phyloP scores from a whole-genome alignment of 169 alveolate species.

The Cryptosporidium sp. region DNA sequence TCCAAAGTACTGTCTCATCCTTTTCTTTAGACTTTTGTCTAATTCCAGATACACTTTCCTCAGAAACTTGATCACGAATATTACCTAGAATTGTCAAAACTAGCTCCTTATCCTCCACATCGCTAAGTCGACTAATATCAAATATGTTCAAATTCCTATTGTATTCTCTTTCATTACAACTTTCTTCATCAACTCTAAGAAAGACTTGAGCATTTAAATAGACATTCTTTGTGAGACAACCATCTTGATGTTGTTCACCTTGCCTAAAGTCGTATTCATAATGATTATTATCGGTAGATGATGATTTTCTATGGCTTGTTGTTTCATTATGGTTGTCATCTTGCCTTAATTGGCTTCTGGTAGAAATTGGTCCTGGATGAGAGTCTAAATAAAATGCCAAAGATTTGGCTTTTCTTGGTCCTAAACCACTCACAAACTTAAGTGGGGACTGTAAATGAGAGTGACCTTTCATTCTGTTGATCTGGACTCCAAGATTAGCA shows the following conservation, averaged over 20 bases:
- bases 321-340: not conserved
- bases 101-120: slow-evolving; percentile 37
- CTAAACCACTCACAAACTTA: slow-evolving; percentile 86
- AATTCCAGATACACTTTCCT: slow-evolving; percentile 43
- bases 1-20: slow-evolving; percentile 52
- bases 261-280: slow-evolving; percentile 67
- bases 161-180: slow-evolving; percentile 39
- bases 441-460: slow-evolving; percentile 82
- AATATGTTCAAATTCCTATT: slow-evolving; percentile 45
- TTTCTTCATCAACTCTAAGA: slow-evolving; percentile 62
- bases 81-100: slow-evolving; percentile 64
- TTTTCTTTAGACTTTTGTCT: slow-evolving; percentile 44
- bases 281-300: not conserved
- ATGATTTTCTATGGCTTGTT: not conserved
- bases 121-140: slow-evolving; percentile 58
- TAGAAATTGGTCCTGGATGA: slow-evolving; percentile 9
- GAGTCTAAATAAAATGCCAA: slow-evolving; percentile 55
- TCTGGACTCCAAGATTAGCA: slow-evolving; percentile 83
- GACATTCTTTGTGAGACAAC: slow-evolving; percentile 56
- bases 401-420: slow-evolving; percentile 85
- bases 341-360: slow-evolving; percentile 14
- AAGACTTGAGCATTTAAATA: slow-evolving; percentile 35
- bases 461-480: slow-evolving; percentile 81
- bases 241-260: not conserved
- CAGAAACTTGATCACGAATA: slow-evolving; percentile 60